Conservation (phyloP, 257 asterid species). For the Galeopsis tetrahit region DNA sequence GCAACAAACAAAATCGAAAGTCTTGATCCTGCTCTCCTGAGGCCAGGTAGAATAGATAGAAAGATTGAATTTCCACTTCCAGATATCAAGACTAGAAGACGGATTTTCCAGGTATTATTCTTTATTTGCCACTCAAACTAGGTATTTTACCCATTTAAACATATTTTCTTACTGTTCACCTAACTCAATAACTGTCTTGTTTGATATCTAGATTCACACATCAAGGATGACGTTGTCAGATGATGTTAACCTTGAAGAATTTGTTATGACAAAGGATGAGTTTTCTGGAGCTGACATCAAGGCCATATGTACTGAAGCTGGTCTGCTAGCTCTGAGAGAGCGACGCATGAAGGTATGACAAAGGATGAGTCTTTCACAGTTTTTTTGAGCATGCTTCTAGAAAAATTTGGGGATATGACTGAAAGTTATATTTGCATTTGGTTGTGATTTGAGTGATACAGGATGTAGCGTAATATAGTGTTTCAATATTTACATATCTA, state of each 20-base stretch:
- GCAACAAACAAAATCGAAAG: conserved; percentile 90
- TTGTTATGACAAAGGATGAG: conserved; percentile 93
- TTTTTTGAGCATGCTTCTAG: neutral
- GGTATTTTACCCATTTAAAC: neutral
- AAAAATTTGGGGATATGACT: neutral
- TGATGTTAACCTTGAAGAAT: conserved; percentile 92
- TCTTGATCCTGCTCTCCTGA: conserved; percentile 90
- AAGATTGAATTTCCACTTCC: conserved; percentile 92
- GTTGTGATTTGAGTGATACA: neutral
- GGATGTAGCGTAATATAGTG: neutral
- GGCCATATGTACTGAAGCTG: conserved; percentile 97
- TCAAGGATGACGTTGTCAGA: conserved; percentile 89
- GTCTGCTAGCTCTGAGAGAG: conserved; percentile 89
- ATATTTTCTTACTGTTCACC: neutral
- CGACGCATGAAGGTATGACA: conserved; percentile 92
- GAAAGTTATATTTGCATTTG: neutral
- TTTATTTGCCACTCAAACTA: conserved; percentile 9
- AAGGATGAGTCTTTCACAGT: neutral
- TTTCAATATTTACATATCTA: neutral
- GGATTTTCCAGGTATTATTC: conserved; percentile 76
- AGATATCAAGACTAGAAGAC: conserved; percentile 85
- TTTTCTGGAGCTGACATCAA: conserved; percentile 96
- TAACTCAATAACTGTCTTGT: conserved; percentile 14
- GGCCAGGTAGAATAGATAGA: conserved; percentile 93
- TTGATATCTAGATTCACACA: conserved; percentile 76